Evolutionary conservation across 345 rosid genomes (phyloP), one percentile per base, ranked within the genome.

Genomic region (Gossypium longicalyx): DNA sequence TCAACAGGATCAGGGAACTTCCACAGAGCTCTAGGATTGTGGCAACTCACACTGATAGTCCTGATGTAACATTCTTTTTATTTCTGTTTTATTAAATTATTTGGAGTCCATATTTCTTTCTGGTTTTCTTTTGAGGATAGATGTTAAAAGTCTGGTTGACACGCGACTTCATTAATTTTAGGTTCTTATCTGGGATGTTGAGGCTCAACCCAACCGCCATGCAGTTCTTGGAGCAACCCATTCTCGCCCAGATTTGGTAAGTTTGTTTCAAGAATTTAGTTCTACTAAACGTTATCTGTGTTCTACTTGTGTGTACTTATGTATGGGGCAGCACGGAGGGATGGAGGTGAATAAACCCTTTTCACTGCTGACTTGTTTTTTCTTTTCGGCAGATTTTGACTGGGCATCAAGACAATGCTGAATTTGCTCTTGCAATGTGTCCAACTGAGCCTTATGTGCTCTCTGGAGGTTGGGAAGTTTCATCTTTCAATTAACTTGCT

Each of bases 151-250:
- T 51, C 71, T 59, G 27, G 23, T 16, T 34, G 66, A 19, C 5
- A 19, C 70, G 60, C 1, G 34, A 56, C 29, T 34, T n/a, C 9
- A 13, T 66, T 71, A 75, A 81, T 70, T 74, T 75, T 82, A 96
- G 99, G 95, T 96, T 83, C 97, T 93, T 77, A 87, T 96, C 71
- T 96, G 99, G 99, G 99, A 96, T 76, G 97, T 96, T 66, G 99
- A 93, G 83, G 87, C 98, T 71, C 99, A 96, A 82, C 99, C 99
- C 56, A 96, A 90, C 76, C 97, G 98, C 57, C 98, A 96, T 87
- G 98, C 99, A 73, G 97, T 96, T 64, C 90, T 84, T 86, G 99
- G 99, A 79, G 95, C 99, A 47, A 77, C 94, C 17, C 80, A 83
- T 83, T 96, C 99, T 67, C 97, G 97, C 49, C 99, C 99, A 4